phyloP scores from a whole-genome alignment of 2,329 filamentous ascomycete genomes.

The Pseudomassariella vexata region DNA sequence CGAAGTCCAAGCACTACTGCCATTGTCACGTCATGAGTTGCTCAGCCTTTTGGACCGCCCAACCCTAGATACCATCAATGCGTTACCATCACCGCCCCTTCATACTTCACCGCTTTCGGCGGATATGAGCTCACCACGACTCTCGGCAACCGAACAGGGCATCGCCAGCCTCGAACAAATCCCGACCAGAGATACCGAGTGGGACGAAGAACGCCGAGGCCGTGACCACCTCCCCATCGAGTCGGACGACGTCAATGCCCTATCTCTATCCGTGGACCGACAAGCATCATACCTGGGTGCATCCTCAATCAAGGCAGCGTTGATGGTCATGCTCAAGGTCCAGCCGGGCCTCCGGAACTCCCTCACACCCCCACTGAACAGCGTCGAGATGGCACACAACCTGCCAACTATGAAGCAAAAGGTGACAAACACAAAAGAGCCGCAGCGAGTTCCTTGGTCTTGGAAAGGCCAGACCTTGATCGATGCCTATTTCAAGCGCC shows the following conservation, averaged over 20 bases:
- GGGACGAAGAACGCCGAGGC: slow-evolving; percentile 58
- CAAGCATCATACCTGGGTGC: slow-evolving; percentile 64
- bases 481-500: slow-evolving; percentile 69
- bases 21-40: slow-evolving; percentile 54
- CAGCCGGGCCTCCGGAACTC: slow-evolving; percentile 41
- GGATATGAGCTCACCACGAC: slow-evolving; percentile 43
- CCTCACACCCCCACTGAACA: slow-evolving; percentile 40
- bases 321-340: slow-evolving; percentile 63
- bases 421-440: slow-evolving; percentile 37
- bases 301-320: slow-evolving; percentile 68
- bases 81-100: slow-evolving; percentile 48
- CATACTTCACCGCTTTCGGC: slow-evolving; percentile 42
- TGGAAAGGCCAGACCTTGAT: slow-evolving; percentile 64
- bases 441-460: slow-evolving; percentile 48
- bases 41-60: slow-evolving; percentile 49
- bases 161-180: slow-evolving; percentile 60
- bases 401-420: slow-evolving; percentile 37
- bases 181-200: slow-evolving; percentile 57
- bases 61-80: slow-evolving; percentile 30
- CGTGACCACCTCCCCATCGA: slow-evolving; percentile 54
- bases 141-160: slow-evolving; percentile 42
- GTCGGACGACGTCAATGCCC: slow-evolving; percentile 65
- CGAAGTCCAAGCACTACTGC: slow-evolving; percentile 44
- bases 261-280: slow-evolving; percentile 55
- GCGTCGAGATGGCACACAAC: slow-evolving; percentile 39